Evolutionary conservation across 306 rosid genomes (phyloP), one percentile per base, ranked within the genome.

Genomic region (Lagenaria siceraria): DNA sequence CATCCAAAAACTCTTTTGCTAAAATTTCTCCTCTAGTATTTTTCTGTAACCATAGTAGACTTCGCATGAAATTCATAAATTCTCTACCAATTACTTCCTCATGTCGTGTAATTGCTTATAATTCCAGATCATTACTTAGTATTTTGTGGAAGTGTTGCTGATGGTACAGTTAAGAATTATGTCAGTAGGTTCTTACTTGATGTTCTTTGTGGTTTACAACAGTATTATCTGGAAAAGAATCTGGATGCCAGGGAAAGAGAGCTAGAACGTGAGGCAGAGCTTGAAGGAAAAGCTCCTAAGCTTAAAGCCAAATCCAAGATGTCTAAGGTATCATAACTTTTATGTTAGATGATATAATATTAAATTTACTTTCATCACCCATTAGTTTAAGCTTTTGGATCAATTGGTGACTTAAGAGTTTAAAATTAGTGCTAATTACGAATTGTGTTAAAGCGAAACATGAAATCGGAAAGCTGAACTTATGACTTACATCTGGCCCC

Each of bases 291-390:
- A 82, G 98, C 97, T 84, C 97, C 97, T 42, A 90, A 92, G 84
- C 84, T 89, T 70, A 94, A 94, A 83, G 98, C 98, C 80, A 94
- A 94, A 87, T 94, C 97, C 22, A 94, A 94, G 90, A 94, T 95
- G 98, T 92, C 98, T 8, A 95, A 90, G 96, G 98, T 94, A 81
- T 54, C 31, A 77, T 51, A 5, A 17, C 2, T 29, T 29, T 29
- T 2, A 29, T 29, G 3, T 29, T 0, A 29, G 3, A 29, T 29
- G 42, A 5, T 10, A 43, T 29, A 29, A 29, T 2, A 29, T 29
- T 29, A 29, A 29, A 29, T 29, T 29, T 29, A 29, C 33, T 4
- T 29, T 29, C 4, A 4, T 29, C 33, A 29, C 33, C 2, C 33
- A 29, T 29, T 4, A 2, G 33, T 2, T 29, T 29, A 29, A 29